Evolutionary conservation across 495 filamentous ascomycete species (phyloP).

Genomic region (Lophiotrema nucula): DNA sequence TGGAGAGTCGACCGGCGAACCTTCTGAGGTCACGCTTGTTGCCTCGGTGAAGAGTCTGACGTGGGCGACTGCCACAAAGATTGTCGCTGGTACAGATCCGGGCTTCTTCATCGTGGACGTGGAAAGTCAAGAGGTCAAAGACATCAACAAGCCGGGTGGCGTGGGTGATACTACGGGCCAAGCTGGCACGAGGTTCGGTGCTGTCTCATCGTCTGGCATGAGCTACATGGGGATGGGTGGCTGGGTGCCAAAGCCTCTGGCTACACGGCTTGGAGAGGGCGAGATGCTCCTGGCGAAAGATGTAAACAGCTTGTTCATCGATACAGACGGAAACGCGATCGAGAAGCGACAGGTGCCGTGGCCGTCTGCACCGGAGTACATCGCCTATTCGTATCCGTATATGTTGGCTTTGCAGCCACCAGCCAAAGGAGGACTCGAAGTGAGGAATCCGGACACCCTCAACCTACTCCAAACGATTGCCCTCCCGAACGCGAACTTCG

Average conservation of each 20-base stretch:
- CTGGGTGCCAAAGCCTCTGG: slow-evolving; percentile 85
- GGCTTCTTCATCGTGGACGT: slow-evolving; percentile 89
- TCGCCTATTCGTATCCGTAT: slow-evolving; percentile 96
- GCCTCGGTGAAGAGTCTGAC: slow-evolving; percentile 80
- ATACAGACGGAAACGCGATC: slow-evolving; percentile 74
- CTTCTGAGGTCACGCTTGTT: slow-evolving; percentile 71
- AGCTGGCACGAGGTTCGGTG: slow-evolving; percentile 62
- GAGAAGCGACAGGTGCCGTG: slow-evolving; percentile 89
- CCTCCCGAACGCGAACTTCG: slow-evolving; percentile 71
- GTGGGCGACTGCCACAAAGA: slow-evolving; percentile 81
- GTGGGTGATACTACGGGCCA: slow-evolving; percentile 66
- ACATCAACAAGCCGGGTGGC: slow-evolving; percentile 76
- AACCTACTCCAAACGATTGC: slow-evolving; percentile 81
- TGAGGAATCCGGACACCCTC: slow-evolving; percentile 88
- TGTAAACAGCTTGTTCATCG: slow-evolving; percentile 90
- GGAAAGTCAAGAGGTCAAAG: slow-evolving; percentile 63
- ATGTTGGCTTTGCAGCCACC: slow-evolving; percentile 81
- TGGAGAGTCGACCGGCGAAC: slow-evolving; percentile 75
- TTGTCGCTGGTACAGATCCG: slow-evolving; percentile 83
- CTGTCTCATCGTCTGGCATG: slow-evolving; percentile 74
- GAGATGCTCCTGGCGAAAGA: slow-evolving; percentile 90
- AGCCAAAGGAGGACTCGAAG: slow-evolving; percentile 81
- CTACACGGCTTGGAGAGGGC: slow-evolving; percentile 74
- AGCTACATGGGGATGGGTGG: slow-evolving; percentile 93
- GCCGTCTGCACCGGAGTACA: slow-evolving; percentile 79